Evolutionary conservation across 2,329 filamentous ascomycete species (phyloP), one percentile per base, ranked within the genome.

Genomic region (Phaeosphaeriaceae sp.): DNA sequence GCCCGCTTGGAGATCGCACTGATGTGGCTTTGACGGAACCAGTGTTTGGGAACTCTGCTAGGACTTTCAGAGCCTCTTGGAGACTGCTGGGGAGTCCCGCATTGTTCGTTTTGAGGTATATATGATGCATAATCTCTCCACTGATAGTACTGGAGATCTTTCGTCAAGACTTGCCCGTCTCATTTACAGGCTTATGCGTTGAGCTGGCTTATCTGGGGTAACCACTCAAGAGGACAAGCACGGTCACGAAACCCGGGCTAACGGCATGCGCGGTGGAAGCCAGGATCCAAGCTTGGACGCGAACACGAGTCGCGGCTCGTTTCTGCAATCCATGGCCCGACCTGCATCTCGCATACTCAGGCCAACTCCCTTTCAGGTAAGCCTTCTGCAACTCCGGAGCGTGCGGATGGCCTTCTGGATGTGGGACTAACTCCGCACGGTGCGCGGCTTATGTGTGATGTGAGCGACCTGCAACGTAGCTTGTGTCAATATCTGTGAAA

Each of bases 211-310:
- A 49, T 55, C 53, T 56, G 49, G 57, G 57, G 49, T 59, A 24
- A 47, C 47, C 40, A 28, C 40, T 43, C 17, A n/a, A 44, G 32
- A 28, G 28, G 19, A 17, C 3, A 40, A n/a, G 54, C 56, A 57
- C 59, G 59, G 53, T 30, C 47, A 42, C 57, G 28, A 55, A 64
- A 49, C 54, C 59, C 56, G 61, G 64, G 59, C 54, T 59, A 63
- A 57, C 55, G 51, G 28, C 51, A 63, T 63, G 64, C 64, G 56
- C 63, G 28, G 32, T 35, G 52, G 42, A 49, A 11, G 21, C 54
- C 35, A 46, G 54, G 54, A 46, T 56, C 17, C 40, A 56, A 52
- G 52, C 50, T 47, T 49, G 54, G 52, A 57, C 46, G 60, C 60
- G 56, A 62, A 57, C 54, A 59, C 55, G 54, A 60, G 42, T 51